Percentiles rank a stretch among this genome's conserved stretches.
These are phyloP conservation scores for Rhodotorula sp. DNA, from an alignment of 1,284 basidiomycete species.

Conservation along the genomic window DNA sequence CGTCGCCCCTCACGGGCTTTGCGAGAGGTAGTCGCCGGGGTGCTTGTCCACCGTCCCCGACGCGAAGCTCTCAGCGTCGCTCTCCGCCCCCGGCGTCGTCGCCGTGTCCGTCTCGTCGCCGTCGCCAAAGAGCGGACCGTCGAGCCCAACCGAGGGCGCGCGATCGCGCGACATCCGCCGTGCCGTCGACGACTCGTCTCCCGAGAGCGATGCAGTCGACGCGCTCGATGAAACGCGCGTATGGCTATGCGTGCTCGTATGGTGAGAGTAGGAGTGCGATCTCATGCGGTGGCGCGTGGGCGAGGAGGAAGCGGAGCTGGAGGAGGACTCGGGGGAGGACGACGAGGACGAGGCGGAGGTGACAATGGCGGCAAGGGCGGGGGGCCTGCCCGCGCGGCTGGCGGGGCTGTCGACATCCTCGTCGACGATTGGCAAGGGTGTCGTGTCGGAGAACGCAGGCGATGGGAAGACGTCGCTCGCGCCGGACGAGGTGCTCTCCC, in stretches of 20 bases:
- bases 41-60: background rate
- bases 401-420: too few relatives aligned
- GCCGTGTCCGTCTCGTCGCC: conserved; percentile 28
- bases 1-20: conserved; percentile 2
- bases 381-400: background rate
- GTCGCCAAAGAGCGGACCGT: conserved; percentile 28
- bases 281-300: background rate
- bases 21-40: background rate
- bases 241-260: background rate
- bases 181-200: conserved; percentile 1
- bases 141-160: conserved; percentile 27
- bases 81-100: conserved; percentile 17
- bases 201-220: background rate
- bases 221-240: background rate
- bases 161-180: conserved; percentile 22
- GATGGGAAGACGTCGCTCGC: conserved; percentile 7
- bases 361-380: background rate
- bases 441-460: background rate
- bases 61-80: conserved; percentile 4
- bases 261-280: background rate
- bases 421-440: background rate
- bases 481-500: conserved; percentile 7
- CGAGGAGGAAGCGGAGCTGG: background rate
- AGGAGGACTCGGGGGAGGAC: background rate
- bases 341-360: background rate